Evolutionary conservation across 202 grass and related monocot species (phyloP), one percentile per base, ranked within the genome.

Genomic region (Miscanthus sacchariflorus): DNA sequence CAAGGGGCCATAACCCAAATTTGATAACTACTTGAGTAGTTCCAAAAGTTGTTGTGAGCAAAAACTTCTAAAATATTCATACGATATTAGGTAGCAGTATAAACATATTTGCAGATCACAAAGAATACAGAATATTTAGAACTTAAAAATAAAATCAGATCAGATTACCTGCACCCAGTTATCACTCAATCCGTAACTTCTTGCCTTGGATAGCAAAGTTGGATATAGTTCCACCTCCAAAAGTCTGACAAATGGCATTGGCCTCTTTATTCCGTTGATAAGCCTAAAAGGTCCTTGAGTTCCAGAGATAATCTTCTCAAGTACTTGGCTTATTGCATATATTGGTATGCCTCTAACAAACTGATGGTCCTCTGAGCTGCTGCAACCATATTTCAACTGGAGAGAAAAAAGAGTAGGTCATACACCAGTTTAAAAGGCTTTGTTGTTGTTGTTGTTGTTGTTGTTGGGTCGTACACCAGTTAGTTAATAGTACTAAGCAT

Each of bases 281-380:
- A 97, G 85, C 36, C 93, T 91, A 91, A 91, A 87, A 66, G 91
- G 91, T 13, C 90, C 94, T 39, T 79, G 70, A 83, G 81, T 87
- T 59, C 88, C 84, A 67, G 74, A 88, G 67, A 93, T 88, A 88
- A 97, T 97, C 82, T 95, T 99, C 85, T 97, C 90, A 86, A 97
- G 93, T 72, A 99, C 93, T 90, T 95, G 90, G 84, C 91, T 97
- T 70, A 99, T 95, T 81, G 94, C 94, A 88, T 93, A 99, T 86
- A 95, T 97, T 6, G 97, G 97, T 88, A 99, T 97, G 61, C 97
- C 97, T 93, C 97, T 93, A 86, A 99, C 94, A 91, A 99, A 99
- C 25, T 99, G 97, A 92, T 99, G 97, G 61, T 99, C 97, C 88
- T 99, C 97, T 66, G 93, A 95, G 54, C 76, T 95, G 80, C 94